Evolutionary conservation across 345 rosid genomes (phyloP), one percentile per base, ranked within the genome.

Genomic region (Populus deltoides): DNA sequence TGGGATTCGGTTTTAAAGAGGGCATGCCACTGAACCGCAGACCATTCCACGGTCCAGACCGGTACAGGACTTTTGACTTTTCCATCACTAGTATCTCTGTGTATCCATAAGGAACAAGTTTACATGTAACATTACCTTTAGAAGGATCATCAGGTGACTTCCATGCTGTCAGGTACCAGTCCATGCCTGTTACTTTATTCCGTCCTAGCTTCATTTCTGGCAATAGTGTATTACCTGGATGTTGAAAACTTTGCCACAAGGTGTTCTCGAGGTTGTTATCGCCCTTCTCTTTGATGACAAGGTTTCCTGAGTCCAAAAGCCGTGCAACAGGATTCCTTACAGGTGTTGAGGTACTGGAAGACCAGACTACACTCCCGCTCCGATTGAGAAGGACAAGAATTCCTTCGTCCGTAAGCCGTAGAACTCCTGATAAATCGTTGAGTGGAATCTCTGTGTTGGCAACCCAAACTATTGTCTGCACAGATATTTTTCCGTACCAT

Each of bases 41-140:
- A 20, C 84, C 85, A 70, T 79, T 45, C 86, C 89, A 88, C 5
- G 87, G 82, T 3, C 90, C 87, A 7, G 25, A 77, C 41, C 88
- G 77, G 33, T 24, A 66, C 22, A 29, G 18, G 6, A 72, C 68
- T 8, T 27, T n/a, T 1, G 81, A 72, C 41, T 78, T 85, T 74
- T 41, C 69, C 66, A 59, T 75, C 12, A 69, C 69, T 49, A 43
- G 15, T 4, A 7, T 8, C 59, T 88, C 85, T 15, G 88, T 80
- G 55, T 82, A 83, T 16, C 80, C 86, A 70, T 59, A 71, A 3
- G 74, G 57, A 33, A 82, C 79, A 0, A 85, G n/a, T 53, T 5
- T 31, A 24, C 24, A 29, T 16, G 78, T 22, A 68, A 66, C 81
- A 8, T 84, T 74, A 3, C 90, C 90, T 2, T 76, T 74, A 0